Evolutionary conservation across 441 rosid species (phyloP).

Genomic region (Populus hybrid): DNA sequence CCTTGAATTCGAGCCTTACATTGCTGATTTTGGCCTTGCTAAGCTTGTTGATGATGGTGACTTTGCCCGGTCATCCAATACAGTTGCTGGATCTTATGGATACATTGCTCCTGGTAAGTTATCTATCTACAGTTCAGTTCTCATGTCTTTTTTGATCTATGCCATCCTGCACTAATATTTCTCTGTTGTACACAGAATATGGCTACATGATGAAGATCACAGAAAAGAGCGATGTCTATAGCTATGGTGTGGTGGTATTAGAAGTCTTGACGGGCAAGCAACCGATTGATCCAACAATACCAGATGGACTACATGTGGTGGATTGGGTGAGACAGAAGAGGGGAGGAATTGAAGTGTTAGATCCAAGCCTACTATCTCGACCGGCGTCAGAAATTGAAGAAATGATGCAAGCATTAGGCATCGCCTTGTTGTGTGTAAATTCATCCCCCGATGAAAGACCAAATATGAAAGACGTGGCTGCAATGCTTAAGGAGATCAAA

Average conservation of each 20-base stretch:
- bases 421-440: slow-evolving; percentile 76
- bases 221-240: slow-evolving; percentile 92
- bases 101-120: slow-evolving; percentile 91
- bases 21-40: slow-evolving; percentile 95
- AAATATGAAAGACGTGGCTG: slow-evolving; percentile 88
- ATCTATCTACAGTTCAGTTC: neutral
- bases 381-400: slow-evolving; percentile 68
- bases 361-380: slow-evolving; percentile 46
- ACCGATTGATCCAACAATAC: slow-evolving; percentile 95
- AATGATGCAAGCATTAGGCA: slow-evolving; percentile 82
- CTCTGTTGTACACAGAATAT: slow-evolving; percentile 54
- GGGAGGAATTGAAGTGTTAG: slow-evolving; percentile 68
- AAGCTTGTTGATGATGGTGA: slow-evolving; percentile 93
- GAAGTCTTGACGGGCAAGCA: slow-evolving; percentile 93
- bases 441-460: slow-evolving; percentile 83
- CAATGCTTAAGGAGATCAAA: slow-evolving; percentile 87
- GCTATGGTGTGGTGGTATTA: slow-evolving; percentile 85
- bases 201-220: slow-evolving; percentile 97
- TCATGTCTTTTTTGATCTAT: neutral
- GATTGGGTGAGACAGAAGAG: slow-evolving; percentile 83
- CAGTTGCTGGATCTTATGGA: slow-evolving; percentile 95
- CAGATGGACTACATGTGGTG: slow-evolving; percentile 78
- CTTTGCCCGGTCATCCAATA: slow-evolving; percentile 76
- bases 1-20: slow-evolving; percentile 85
- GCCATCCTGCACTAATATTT: slow-evolving; percentile 6